Evolutionary conservation across 208 protist genomes (phyloP), one percentile per base, ranked within the genome.

Genomic region (Crithidia fasciculata): DNA sequence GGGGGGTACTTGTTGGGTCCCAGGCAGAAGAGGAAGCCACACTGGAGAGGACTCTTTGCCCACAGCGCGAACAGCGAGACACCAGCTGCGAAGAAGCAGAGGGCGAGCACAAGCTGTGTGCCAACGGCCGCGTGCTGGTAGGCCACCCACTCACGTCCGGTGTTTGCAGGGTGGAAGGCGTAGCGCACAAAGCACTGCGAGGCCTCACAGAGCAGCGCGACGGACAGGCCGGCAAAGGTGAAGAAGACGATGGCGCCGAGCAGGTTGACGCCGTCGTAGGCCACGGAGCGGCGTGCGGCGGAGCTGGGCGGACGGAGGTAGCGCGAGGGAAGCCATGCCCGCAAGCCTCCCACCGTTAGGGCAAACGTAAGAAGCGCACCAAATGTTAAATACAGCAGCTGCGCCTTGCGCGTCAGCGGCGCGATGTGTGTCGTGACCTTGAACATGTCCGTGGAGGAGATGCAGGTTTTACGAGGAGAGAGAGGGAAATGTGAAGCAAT

Each of bases 21-120:
- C 5, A 75, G n/a, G 55, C 76, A 81, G 50, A 81, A 72, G 4
- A 81, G n/a, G 19, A 64, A 60, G 47, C 18, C 63, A 41, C 76
- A 81, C 44, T 28, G 5, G 41, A 43, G 37, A 6, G 63, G 2
- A n/a, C 50, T 5, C 39, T 36, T 18, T 4, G 54, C 63, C 76
- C 76, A 81, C 55, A 12, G 18, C n/a, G 53, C 36, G 16, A 79
- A 47, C 19, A 54, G 44, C 19, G 60, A 9, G 13, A 79, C 63
- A 18, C 62, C 71, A 12, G 43, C 53, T 0, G 63, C 37, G 15
- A 78, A 52, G 55, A 69, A 80, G 49, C 40, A 66, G 56, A 43
- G 39, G 16, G 41, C 69, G 28, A 74, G 54, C 19, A 39, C 6
- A 76, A 16, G 67, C 49, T 74, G 71, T 15, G 63, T 13, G 28